Percentiles rank a stretch among this genome's conserved stretches.
phyloP scores from a whole-genome alignment of 2,329 filamentous ascomycete genomes.

The Paradendryphiella salina region DNA sequence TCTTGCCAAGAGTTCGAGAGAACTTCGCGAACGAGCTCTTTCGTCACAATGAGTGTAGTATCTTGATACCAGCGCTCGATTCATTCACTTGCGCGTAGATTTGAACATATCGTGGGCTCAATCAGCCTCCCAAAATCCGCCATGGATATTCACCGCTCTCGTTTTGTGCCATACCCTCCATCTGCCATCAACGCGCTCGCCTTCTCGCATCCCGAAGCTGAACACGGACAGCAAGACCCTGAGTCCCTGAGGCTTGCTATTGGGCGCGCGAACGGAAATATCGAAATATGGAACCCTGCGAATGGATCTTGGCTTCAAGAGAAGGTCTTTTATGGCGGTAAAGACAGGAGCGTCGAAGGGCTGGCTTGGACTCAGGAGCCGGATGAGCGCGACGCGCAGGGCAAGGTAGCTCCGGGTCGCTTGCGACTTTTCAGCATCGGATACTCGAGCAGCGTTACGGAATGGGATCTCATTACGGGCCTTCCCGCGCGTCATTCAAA shows the following conservation, averaged over 20 bases:
- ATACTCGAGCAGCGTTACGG: slow-evolving; percentile 86
- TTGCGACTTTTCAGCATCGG: slow-evolving; percentile 94
- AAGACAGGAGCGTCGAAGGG: slow-evolving; percentile 85
- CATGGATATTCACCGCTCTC: slow-evolving; percentile 97
- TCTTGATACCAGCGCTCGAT: slow-evolving; percentile 23
- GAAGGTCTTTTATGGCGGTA: slow-evolving; percentile 78
- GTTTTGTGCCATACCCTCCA: slow-evolving; percentile 90
- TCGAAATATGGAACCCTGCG: slow-evolving; percentile 95
- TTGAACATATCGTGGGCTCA: not conserved
- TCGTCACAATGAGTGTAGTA: slow-evolving; percentile 12
- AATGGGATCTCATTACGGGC: slow-evolving; percentile 88
- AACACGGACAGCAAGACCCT: slow-evolving; percentile 49
- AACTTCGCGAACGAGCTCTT: slow-evolving; percentile 13
- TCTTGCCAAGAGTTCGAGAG: slow-evolving; percentile 23
- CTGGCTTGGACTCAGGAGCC: slow-evolving; percentile 90
- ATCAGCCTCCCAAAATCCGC: not conserved
- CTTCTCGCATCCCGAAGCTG: slow-evolving; percentile 71
- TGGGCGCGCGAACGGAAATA: slow-evolving; percentile 90
- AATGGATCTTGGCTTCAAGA: slow-evolving; percentile 88
- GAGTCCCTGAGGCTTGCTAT: slow-evolving; percentile 77
- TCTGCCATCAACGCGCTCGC: slow-evolving; percentile 92
- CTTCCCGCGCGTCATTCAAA: slow-evolving; percentile 78
- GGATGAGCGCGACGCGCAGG: slow-evolving; percentile 65
- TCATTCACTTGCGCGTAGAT: slow-evolving; percentile 18
- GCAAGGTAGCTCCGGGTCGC: slow-evolving; percentile 66